These are phyloP conservation scores for Metschnikowia vanudenii DNA, from an alignment of 805 yeast genomes.

Conservation along the genomic window DNA sequence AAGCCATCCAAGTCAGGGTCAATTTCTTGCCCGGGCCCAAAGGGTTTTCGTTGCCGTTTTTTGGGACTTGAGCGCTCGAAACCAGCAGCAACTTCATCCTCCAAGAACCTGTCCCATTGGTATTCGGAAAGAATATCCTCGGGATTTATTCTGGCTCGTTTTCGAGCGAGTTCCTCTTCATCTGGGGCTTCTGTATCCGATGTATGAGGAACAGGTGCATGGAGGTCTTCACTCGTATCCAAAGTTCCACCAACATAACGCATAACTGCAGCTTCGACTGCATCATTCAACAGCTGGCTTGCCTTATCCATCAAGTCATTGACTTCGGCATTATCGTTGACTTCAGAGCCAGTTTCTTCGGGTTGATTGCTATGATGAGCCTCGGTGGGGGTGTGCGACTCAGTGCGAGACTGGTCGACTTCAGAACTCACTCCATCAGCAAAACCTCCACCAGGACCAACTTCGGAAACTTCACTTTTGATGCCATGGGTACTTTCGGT, in stretches of 20 bases:
- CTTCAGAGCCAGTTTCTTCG: no score
- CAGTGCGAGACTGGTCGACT: not conserved
- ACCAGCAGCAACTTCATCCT: conserved; percentile 24
- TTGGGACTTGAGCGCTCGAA: conserved; percentile 17
- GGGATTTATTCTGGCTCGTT: conserved; percentile 21
- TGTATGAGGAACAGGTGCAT: conserved; percentile 2
- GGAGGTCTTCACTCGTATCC: conserved; percentile 24
- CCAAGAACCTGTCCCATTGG: conserved; percentile 45
- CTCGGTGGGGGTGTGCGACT: not conserved
- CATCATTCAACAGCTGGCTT: conserved; percentile 44
- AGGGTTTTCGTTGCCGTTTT: conserved; percentile 13
- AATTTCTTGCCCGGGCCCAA: conserved; percentile 22
- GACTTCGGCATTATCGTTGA: conserved; percentile 4
- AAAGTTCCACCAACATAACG: conserved; percentile 66
- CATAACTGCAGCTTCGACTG: conserved; percentile 79
- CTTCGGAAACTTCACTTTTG: not conserved
- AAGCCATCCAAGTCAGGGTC: conserved; percentile 41
- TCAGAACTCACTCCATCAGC: not conserved
- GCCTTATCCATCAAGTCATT: conserved; percentile 25
- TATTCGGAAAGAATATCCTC: conserved; percentile 50
- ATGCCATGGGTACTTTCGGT: not conserved
- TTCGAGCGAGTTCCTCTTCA: conserved; percentile 20
- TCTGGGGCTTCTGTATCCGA: conserved; percentile 2
- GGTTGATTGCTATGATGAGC: no score
- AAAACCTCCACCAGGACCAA: not conserved